These are phyloP conservation scores for Chalciporus pseudorubinellus DNA, from an alignment of 768 basidiomycete genomes.

Conservation along the genomic window DNA sequence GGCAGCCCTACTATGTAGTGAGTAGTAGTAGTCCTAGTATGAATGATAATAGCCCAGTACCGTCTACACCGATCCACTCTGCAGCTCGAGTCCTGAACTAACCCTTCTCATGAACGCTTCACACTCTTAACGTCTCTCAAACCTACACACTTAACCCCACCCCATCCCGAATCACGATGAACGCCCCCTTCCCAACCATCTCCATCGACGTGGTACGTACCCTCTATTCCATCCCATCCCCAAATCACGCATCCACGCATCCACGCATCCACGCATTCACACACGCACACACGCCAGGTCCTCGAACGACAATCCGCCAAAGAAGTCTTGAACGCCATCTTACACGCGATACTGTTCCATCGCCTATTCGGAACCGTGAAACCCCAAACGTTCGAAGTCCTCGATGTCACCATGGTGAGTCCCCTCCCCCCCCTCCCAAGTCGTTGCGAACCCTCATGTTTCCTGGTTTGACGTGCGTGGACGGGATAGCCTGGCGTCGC, in stretches of 20 bases:
- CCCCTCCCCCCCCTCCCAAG: too few relatives aligned
- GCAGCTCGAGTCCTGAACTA: background rate
- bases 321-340: constrained; percentile 70
- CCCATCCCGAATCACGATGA: constrained; percentile 20
- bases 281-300: constrained; percentile 41
- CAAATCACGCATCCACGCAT: too few relatives aligned
- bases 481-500: constrained; percentile 66
- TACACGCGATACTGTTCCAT: constrained; percentile 85
- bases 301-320: constrained; percentile 70
- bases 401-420: constrained; percentile 82
- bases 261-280: too few relatives aligned
- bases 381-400: constrained; percentile 72
- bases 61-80: background rate
- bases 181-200: constrained; percentile 24
- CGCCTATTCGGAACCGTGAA: constrained; percentile 78
- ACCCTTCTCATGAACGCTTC: background rate
- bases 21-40: too few relatives aligned
- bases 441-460: too few relatives aligned
- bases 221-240: too few relatives aligned
- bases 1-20: too few relatives aligned
- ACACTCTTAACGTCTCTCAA: background rate
- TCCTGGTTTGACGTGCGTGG: too few relatives aligned
- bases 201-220: constrained; percentile 31
- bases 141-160: background rate
- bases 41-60: too few relatives aligned